A percentile compares a stretch with the other conserved stretches of the same genome.
Conservation (phyloP, 345 rosid genomes). For the Acer yangbiense region DNA sequence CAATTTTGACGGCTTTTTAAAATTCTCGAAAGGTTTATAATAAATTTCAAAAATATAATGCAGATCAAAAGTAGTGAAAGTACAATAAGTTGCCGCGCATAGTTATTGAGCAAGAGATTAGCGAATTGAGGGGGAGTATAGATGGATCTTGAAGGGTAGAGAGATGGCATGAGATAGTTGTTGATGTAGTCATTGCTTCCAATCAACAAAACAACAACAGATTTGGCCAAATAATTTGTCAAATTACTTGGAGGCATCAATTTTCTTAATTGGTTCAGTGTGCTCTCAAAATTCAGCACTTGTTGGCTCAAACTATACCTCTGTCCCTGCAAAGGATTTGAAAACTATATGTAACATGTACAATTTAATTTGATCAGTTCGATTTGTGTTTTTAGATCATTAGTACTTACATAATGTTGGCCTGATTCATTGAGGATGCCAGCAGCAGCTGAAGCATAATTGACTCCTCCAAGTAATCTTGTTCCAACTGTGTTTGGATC, state of each 20-base stretch:
- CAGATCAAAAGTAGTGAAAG: neutral
- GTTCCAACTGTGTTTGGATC: conserved; percentile 62
- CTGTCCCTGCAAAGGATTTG: conserved; percentile 42
- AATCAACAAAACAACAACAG: conserved; percentile 59
- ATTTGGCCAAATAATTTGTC: conserved; percentile 47
- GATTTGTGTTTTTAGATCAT: neutral
- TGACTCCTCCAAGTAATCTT: conserved; percentile 66
- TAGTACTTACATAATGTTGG: conserved; percentile 60
- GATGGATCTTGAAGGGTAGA: conserved; percentile 56
- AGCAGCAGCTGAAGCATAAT: conserved; percentile 91
- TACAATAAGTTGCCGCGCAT: conserved; percentile 67
- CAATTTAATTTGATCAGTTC: no score
- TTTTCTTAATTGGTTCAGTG: conserved; percentile 55
- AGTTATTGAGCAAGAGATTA: conserved; percentile 61
- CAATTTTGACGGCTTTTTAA: no score
- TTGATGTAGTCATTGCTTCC: conserved; percentile 97
- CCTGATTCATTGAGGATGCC: conserved; percentile 89
- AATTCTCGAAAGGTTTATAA: neutral
- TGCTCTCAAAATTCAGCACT: conserved; percentile 61
- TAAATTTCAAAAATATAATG: no score
- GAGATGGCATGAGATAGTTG: conserved; percentile 79
- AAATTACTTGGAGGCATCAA: conserved; percentile 50
- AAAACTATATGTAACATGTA: no score
- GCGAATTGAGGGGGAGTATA: conserved; percentile 63
- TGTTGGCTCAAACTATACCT: conserved; percentile 69